phyloP scores from a whole-genome alignment of 495 filamentous ascomycete species.

The Podospora sp. region DNA sequence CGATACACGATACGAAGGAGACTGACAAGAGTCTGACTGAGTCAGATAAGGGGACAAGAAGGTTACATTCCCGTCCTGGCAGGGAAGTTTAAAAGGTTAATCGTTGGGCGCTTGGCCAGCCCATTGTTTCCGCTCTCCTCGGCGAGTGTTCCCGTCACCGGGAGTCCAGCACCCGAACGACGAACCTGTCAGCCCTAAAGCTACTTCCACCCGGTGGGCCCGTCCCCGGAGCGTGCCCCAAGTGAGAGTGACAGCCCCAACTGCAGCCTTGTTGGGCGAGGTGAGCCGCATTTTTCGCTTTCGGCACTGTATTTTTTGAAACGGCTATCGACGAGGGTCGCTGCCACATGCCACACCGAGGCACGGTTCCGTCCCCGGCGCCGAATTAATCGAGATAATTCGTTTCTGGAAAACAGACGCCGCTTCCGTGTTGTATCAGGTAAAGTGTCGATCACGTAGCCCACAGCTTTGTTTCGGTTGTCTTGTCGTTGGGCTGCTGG shows the following conservation, averaged over 20 bases:
- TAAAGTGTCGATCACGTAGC: background rate
- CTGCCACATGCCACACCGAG: background rate
- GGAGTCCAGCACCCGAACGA: background rate
- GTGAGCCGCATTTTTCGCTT: background rate
- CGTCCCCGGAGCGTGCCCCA: background rate
- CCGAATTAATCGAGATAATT: background rate
- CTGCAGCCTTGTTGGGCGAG: background rate
- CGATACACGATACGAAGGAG: background rate
- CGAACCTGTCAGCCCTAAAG: constrained; percentile 1
- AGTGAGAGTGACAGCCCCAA: background rate
- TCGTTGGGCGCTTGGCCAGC: background rate
- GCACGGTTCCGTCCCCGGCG: background rate
- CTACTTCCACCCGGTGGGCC: background rate
- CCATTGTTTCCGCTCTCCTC: background rate
- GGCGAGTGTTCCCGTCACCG: background rate
- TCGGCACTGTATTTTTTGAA: background rate
- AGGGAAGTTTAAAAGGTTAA: background rate
- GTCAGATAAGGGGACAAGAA: background rate
- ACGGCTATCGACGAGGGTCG: background rate
- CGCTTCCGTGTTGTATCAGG: background rate
- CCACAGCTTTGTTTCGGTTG: background rate
- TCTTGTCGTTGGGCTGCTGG: background rate
- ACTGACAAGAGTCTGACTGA: background rate
- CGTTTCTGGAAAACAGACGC: background rate
- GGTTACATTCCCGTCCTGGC: background rate